A percentile compares a stretch with the other conserved stretches of the same genome.
Evolutionary conservation across 331 rosid genomes (phyloP).

Genomic region (Rhamnella rubrinervis): DNA sequence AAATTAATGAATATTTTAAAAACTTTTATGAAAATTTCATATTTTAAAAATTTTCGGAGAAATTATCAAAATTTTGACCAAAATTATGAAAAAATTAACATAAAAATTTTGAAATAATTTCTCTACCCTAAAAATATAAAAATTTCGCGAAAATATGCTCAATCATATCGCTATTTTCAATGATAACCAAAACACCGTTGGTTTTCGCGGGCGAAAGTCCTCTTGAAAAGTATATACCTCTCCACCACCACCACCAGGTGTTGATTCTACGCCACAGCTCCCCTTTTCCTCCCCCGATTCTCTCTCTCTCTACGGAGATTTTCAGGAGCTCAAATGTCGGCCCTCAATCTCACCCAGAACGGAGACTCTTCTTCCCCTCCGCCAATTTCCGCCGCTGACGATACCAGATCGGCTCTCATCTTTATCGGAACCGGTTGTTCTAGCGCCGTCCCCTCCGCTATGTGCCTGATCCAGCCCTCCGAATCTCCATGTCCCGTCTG

Average conservation of each 20-base stretch:
- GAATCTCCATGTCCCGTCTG: constrained; percentile 77
- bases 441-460: constrained; percentile 68
- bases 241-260: neutral
- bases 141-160: no score
- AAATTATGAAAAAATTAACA: no score
- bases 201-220: no score
- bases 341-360: constrained; percentile 19
- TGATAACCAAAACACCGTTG: no score
- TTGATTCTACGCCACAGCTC: neutral
- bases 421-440: constrained; percentile 88
- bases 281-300: neutral
- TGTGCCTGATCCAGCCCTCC: constrained; percentile 73
- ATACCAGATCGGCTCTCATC: constrained; percentile 59
- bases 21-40: no score
- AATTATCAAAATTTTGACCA: no score
- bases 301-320: neutral
- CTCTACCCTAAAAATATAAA: no score
- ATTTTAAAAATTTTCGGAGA: no score
- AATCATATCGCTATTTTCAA: no score
- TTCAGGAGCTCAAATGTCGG: constrained; percentile 32
- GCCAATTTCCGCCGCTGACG: neutral
- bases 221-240: no score
- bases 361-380: constrained; percentile 8
- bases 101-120: no score
- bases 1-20: no score